Base-by-base conservation (phyloP, 2,329 filamentous ascomycete genomes). In the Aspergillus aculeatinus region DNA sequence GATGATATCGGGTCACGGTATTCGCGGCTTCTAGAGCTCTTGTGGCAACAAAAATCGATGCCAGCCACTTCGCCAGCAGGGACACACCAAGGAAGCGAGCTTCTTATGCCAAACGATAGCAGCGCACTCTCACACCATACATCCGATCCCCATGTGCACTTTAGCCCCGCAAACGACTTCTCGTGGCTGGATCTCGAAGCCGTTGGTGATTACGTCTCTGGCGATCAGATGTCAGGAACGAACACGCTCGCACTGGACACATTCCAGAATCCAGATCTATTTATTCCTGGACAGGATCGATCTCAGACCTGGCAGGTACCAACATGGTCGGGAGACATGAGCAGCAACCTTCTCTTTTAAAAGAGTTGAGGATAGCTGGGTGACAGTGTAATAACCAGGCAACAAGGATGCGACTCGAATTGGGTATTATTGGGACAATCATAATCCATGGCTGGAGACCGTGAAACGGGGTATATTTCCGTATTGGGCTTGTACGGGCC, bases 1-100 rank as follows among this genome's bases (percentile, higher is more conserved):
- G 84, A 87, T 53, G 83, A 87, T 62, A 82, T 87, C 21, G 86
- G 85, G 1, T 81, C 83, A 19, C 81, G 86, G 14, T 89, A 88
- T 65, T 83, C 86, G 4, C 80, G 83, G 19, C 81, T 87, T 1
- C 76, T 89, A 0, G 82, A 85, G 48, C 77, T 87, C 16, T 72
- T 89, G 2, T 88, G 86, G 86, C 78, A 83, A 31, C 82, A 74
- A 10, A 76, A 75, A 59, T 50, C 67, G 6, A 69, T 73, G 61
- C 61, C 74, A 57, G 59, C 61, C 23, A 54, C 61, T 12, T 61
- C 70, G 29, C 63, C 72, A 19, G 59, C 65, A 53, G 67, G 67
- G 48, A 70, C 68, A 55, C 72, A 63, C 51, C 72, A 61, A 52
- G 74, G 58, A 65, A 74, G 63, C 62, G 75, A 70, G 62, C 69